phyloP scores from a whole-genome alignment of 257 asterid species.

The Jaltomata sinuosa region DNA sequence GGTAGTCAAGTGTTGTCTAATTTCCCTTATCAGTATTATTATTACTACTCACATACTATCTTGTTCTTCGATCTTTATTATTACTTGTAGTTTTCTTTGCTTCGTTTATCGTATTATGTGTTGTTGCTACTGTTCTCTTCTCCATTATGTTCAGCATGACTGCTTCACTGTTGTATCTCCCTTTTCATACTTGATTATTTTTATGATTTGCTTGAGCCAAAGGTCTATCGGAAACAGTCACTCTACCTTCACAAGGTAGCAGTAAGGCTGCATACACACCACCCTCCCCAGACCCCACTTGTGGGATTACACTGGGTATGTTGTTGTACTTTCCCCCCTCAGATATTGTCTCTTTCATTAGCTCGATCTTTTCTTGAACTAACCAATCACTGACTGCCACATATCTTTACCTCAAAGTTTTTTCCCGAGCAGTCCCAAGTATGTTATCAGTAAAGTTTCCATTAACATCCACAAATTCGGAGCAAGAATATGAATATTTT shows the following conservation, averaged over 20 bases:
- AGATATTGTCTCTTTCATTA: not conserved
- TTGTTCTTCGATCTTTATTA: not conserved
- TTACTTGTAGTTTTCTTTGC: not conserved
- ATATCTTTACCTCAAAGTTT: not conserved
- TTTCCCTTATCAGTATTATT: not conserved
- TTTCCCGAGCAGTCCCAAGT: not conserved
- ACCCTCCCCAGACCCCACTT: not conserved
- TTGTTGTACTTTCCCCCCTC: not conserved
- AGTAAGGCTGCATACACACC: not conserved
- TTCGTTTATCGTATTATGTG: not conserved
- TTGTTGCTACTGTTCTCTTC: not conserved
- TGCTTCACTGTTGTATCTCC: not conserved
- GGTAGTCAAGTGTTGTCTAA: not conserved
- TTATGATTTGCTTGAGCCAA: not conserved
- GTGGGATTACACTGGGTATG: not conserved
- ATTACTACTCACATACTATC: not conserved
- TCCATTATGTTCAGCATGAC: not conserved
- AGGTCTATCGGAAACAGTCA: not conserved
- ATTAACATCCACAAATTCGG: not conserved
- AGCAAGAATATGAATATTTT: not conserved
- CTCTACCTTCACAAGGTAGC: not conserved
- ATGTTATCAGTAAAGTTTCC: not conserved
- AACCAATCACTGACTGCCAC: not conserved
- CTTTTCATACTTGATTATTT: not conserved
- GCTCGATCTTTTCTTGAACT: not conserved